Conservation (phyloP, 371 early-diverging fungal species). For the Apophysomyces elegans region DNA sequence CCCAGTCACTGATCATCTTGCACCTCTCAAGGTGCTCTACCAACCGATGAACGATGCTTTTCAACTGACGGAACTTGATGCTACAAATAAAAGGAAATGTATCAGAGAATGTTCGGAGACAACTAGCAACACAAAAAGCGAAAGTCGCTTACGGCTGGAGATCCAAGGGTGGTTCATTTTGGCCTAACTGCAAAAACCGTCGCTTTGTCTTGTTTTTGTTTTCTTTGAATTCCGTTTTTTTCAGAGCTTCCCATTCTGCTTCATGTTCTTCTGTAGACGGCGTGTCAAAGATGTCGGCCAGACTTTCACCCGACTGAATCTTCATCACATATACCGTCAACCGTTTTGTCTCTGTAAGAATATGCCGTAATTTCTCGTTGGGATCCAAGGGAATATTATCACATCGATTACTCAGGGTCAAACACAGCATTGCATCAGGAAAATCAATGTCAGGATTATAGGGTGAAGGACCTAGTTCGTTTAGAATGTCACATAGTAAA, state of each 20-base stretch:
- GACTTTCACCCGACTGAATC: conserved; percentile 78
- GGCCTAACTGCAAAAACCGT: conserved; percentile 36
- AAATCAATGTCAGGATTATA: conserved; percentile 54
- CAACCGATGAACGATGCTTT: conserved; percentile 35
- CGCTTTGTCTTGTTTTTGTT: conserved; percentile 28
- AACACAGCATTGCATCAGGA: conserved; percentile 68
- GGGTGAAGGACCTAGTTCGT: conserved; percentile 83
- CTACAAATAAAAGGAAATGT: conserved; percentile 14
- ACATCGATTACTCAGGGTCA: conserved; percentile 74
- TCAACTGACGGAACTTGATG: conserved; percentile 39
- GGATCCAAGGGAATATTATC: conserved; percentile 68
- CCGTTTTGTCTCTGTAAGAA: conserved; percentile 91
- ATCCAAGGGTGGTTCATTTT: conserved; percentile 37
- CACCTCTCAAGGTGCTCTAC: conserved; percentile 45
- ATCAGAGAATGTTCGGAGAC: neutral
- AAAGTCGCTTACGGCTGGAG: conserved; percentile 31
- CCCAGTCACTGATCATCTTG: conserved; percentile 63
- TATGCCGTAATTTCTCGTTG: conserved; percentile 64
- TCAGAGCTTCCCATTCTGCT: conserved; percentile 62
- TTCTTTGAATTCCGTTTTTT: conserved; percentile 49
- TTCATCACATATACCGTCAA: conserved; percentile 80
- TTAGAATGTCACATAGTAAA: conserved; percentile 76
- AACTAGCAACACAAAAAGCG: neutral
- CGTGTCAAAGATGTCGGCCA: conserved; percentile 85
- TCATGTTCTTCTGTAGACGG: conserved; percentile 79